These are phyloP conservation scores for Pyronema omphalodes DNA, from an alignment of 495 filamentous ascomycete genomes.

Conservation along the genomic window DNA sequence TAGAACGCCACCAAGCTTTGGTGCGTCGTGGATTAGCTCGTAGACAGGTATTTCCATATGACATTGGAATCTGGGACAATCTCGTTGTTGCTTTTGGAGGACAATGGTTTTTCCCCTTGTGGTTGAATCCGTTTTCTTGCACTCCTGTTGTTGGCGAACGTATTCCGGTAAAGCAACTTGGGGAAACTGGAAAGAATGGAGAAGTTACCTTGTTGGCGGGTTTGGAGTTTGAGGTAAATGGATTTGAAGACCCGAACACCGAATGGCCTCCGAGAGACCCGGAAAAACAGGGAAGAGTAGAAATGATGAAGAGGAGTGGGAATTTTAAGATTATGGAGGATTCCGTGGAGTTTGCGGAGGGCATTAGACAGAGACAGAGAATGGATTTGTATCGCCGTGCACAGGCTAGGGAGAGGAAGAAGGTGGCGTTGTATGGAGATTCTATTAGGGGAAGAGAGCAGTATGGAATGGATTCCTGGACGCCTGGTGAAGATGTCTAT, in stretches of 20 bases:
- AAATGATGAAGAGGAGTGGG: slow-evolving; percentile 28
- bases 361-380: slow-evolving; percentile 29
- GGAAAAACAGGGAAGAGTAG: slow-evolving; percentile 40
- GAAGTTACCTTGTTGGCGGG: slow-evolving; percentile 13
- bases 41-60: slow-evolving; percentile 77
- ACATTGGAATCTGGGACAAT: slow-evolving; percentile 73
- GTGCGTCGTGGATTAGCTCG: slow-evolving; percentile 39
- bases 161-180: neutral
- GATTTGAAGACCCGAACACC: slow-evolving; percentile 51
- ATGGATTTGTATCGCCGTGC: slow-evolving; percentile 33
- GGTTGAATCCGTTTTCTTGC: slow-evolving; percentile 32
- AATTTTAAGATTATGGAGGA: slow-evolving; percentile 36
- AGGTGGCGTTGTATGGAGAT: slow-evolving; percentile 25
- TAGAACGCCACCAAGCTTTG: slow-evolving; percentile 65
- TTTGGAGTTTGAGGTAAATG: slow-evolving; percentile 56
- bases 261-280: slow-evolving; percentile 82
- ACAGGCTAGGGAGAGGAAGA: slow-evolving; percentile 19
- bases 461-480: neutral
- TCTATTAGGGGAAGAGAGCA: slow-evolving; percentile 33
- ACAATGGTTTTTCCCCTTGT: slow-evolving; percentile 21
- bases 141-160: slow-evolving; percentile 32
- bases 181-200: neutral
- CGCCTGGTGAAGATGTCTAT: neutral
- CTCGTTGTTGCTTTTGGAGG: slow-evolving; percentile 57
- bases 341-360: slow-evolving; percentile 32